Evolutionary conservation across 192 early-diverging fungal species (phyloP).

Genomic region (Podila minutissima): DNA sequence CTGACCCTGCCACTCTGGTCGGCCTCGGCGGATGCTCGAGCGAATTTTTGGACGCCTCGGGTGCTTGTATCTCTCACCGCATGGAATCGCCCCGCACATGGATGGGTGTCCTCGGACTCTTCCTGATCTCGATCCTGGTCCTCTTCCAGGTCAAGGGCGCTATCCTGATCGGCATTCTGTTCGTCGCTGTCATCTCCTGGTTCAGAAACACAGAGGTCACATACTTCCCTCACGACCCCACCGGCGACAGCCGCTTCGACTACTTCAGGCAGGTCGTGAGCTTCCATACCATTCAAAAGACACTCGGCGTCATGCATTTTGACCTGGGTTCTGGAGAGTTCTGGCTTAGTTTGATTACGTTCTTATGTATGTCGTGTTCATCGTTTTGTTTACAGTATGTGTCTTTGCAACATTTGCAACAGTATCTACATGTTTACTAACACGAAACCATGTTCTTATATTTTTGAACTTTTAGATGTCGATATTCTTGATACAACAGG

Average conservation of each 20-base stretch:
- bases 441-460: too few relatives aligned
- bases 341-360: slow-evolving; percentile 84
- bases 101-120: slow-evolving; percentile 78
- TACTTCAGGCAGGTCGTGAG: slow-evolving; percentile 77
- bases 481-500: slow-evolving; percentile 88
- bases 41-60: slow-evolving; percentile 64
- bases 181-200: slow-evolving; percentile 80
- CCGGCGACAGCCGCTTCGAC: slow-evolving; percentile 69
- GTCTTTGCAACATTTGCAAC: too few relatives aligned
- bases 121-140: slow-evolving; percentile 72
- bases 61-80: slow-evolving; percentile 63
- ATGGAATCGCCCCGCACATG: slow-evolving; percentile 74
- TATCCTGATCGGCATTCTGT: slow-evolving; percentile 76
- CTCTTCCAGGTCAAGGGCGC: slow-evolving; percentile 75
- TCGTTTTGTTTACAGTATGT: too few relatives aligned
- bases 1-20: slow-evolving; percentile 72
- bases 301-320: slow-evolving; percentile 69
- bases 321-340: slow-evolving; percentile 67
- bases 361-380: slow-evolving; percentile 55
- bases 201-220: slow-evolving; percentile 71
- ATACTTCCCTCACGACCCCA: slow-evolving; percentile 74
- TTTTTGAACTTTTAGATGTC: slow-evolving; percentile 53
- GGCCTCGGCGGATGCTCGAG: slow-evolving; percentile 74
- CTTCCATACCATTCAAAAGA: slow-evolving; percentile 71
- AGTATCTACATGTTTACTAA: too few relatives aligned